phyloP scores from a whole-genome alignment of 2,329 filamentous ascomycete species.

The Tolypocladium album region DNA sequence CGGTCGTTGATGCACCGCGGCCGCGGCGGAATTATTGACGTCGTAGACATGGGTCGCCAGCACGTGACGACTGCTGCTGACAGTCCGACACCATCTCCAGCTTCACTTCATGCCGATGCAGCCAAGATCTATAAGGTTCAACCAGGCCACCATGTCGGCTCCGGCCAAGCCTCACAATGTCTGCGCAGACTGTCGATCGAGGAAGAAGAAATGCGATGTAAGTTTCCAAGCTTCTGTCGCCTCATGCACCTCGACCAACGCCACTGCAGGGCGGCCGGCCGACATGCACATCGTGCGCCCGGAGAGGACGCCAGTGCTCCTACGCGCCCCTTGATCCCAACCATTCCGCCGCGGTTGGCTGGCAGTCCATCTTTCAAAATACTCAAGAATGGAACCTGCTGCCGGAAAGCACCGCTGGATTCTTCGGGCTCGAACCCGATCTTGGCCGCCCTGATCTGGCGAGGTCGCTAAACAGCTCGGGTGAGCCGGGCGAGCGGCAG shows the following conservation, averaged over 20 bases:
- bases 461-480: not conserved
- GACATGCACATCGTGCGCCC: not conserved
- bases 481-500: not conserved
- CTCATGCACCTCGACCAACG: slow-evolving; percentile 8
- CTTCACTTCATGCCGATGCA: not conserved
- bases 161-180: slow-evolving; percentile 13
- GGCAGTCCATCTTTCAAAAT: not conserved
- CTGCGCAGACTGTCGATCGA: slow-evolving; percentile 12
- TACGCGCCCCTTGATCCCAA: not conserved
- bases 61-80: not conserved
- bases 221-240: not conserved
- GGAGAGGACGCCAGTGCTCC: not conserved
- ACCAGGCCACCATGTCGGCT: slow-evolving; percentile 8
- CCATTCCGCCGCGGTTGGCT: not conserved
- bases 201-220: slow-evolving; percentile 16
- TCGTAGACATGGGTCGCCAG: not conserved
- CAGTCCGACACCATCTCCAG: not conserved
- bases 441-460: not conserved
- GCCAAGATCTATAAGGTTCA: not conserved
- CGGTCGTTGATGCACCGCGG: not conserved
- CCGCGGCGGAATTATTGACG: not conserved
- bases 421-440: not conserved
- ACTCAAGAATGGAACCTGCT: not conserved
- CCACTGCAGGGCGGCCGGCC: slow-evolving; percentile 2
- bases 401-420: not conserved